These are phyloP conservation scores for Chlorella variabilis DNA, from an alignment of 163 green algal species.

Conservation along the genomic window DNA sequence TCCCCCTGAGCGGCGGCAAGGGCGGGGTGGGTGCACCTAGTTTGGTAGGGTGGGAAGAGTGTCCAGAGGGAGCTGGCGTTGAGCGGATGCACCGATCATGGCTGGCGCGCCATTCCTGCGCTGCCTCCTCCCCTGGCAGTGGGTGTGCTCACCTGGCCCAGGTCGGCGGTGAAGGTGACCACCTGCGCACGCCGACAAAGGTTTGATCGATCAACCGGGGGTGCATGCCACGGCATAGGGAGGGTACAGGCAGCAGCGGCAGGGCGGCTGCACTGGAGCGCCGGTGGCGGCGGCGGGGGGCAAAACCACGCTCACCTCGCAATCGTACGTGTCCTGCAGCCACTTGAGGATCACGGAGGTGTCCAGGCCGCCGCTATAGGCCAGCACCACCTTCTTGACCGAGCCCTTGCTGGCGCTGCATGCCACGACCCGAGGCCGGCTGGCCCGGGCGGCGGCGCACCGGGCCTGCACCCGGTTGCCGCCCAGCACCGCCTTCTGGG, in stretches of 20 bases:
- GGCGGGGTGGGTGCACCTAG: too few species aligned
- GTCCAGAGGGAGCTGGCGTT: too few species aligned
- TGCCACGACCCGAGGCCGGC: neutral
- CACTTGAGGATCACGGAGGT: slow-evolving; percentile 99
- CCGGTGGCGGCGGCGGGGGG: neutral
- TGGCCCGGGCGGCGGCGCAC: slow-evolving; percentile 6
- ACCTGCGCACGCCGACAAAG: slow-evolving; percentile 48
- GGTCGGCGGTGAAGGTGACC: slow-evolving; percentile 97
- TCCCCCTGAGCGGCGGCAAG: slow-evolving; percentile 72
- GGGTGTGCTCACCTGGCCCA: slow-evolving; percentile 81
- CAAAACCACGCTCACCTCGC: slow-evolving; percentile 60
- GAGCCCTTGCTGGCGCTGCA: slow-evolving; percentile 1
- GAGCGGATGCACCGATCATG: too few species aligned
- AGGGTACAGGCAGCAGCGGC: neutral
- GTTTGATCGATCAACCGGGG: neutral
- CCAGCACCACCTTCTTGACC: slow-evolving; percentile 97
- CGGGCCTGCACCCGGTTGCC: slow-evolving; percentile 26
- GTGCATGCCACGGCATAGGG: too few species aligned
- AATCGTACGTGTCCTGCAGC: slow-evolving; percentile 95
- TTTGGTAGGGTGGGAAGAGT: too few species aligned
- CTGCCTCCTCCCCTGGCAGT: too few species aligned
- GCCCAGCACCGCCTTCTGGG: slow-evolving; percentile 26
- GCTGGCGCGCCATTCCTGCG: too few species aligned
- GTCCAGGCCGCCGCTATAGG: slow-evolving; percentile 98
- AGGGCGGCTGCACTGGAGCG: too few species aligned